Evolutionary conservation across 208 protist genomes (phyloP).

Genomic region (Leishmania mexicana): DNA sequence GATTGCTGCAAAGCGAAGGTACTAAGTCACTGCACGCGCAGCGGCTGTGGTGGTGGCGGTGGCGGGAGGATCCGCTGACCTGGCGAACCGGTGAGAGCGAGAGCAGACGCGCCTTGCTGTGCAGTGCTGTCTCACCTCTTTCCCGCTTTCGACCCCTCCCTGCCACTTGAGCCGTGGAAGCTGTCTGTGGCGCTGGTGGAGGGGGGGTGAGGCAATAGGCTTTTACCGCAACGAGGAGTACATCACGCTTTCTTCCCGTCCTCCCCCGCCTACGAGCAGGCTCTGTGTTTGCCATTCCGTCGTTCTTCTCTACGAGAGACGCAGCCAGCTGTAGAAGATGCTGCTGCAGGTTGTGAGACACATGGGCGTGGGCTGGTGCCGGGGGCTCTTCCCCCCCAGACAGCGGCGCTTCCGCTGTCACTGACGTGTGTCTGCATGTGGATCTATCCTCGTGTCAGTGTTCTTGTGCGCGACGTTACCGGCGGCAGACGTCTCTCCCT

Average conservation of each 20-base stretch:
- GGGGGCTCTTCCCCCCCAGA: not conserved
- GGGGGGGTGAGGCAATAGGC: not conserved
- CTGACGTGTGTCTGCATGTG: not conserved
- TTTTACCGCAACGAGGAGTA: not conserved
- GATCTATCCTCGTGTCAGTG: not conserved
- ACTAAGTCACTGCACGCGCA: not conserved
- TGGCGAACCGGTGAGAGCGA: not conserved
- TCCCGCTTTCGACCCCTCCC: not conserved
- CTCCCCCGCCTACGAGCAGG: not conserved
- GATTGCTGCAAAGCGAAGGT: conserved; percentile 4
- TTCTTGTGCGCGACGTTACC: not conserved
- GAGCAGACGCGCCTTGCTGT: not conserved
- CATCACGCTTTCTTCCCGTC: not conserved
- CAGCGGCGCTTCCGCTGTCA: not conserved
- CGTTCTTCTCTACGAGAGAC: not conserved
- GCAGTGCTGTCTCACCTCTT: not conserved
- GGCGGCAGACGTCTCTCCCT: not conserved
- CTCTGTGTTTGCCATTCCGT: not conserved
- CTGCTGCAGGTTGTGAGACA: not conserved
- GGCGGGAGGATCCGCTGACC: not conserved
- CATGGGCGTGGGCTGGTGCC: not conserved
- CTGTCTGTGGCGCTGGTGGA: not conserved
- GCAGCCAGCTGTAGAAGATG: not conserved
- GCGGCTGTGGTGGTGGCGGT: not conserved
- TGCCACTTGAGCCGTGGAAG: not conserved